Conservation (phyloP, 108 stramenopile species). For the Nitzschia inconspicua region DNA sequence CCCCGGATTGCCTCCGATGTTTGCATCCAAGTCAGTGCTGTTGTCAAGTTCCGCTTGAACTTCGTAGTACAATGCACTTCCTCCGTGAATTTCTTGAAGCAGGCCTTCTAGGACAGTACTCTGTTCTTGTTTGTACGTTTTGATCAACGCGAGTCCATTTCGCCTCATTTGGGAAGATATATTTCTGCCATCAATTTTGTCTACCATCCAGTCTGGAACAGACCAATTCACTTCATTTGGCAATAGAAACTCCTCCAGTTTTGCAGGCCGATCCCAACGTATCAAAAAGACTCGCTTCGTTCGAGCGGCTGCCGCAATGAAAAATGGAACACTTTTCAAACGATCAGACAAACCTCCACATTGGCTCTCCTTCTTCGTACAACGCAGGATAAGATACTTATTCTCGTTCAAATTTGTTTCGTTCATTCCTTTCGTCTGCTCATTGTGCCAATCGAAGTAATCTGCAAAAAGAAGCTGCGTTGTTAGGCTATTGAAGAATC, state of each 20-base stretch:
- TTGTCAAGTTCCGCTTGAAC: neutral
- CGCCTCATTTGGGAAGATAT: too few relatives aligned
- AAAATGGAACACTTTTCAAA: constrained; percentile 38
- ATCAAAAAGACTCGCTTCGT: constrained; percentile 45
- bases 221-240: constrained; percentile 44
- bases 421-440: constrained; percentile 8
- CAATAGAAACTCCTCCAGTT: constrained; percentile 45
- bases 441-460: constrained; percentile 35
- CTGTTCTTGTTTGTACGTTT: neutral
- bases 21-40: neutral
- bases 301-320: constrained; percentile 21
- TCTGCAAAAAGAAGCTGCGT: neutral
- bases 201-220: constrained; percentile 26
- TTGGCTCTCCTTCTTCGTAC: constrained; percentile 2
- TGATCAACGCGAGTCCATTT: too few relatives aligned
- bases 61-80: neutral
- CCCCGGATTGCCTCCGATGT: neutral
- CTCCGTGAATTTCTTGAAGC: constrained; percentile 24
- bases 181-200: constrained; percentile 1
- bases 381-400: constrained; percentile 29
- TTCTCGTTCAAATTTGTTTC: constrained; percentile 19
- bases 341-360: constrained; percentile 55
- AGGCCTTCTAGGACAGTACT: constrained; percentile 3
- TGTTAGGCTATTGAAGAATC: neutral
- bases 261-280: constrained; percentile 34